These are phyloP conservation scores for Cladosporium velox DNA, from an alignment of 2,329 filamentous ascomycete genomes.

Conservation along the genomic window DNA sequence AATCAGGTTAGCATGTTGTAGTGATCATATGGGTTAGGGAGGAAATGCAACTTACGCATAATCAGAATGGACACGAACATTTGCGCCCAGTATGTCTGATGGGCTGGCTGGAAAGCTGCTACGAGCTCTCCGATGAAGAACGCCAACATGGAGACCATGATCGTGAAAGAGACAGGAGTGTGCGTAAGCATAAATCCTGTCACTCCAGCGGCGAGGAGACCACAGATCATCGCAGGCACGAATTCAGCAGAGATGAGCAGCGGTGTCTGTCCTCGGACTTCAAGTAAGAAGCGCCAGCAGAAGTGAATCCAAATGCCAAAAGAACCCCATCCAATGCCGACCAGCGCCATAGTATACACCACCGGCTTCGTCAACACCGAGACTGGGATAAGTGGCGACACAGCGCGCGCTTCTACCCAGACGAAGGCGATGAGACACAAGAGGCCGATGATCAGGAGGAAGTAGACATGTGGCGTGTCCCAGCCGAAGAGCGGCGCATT, in stretches of 20 bases:
- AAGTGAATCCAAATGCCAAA: conserved; percentile 41
- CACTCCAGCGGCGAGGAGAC: conserved; percentile 39
- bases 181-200: conserved; percentile 44
- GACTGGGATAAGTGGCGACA: conserved; percentile 32
- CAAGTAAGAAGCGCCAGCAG: conserved; percentile 38
- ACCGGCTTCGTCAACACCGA: conserved; percentile 31
- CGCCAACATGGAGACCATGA: conserved; percentile 42
- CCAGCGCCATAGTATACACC: conserved; percentile 32
- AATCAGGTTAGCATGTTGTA: conserved; percentile 16
- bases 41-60: conserved; percentile 33
- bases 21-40: accelerated
- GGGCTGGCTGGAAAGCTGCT: conserved; percentile 49
- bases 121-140: conserved; percentile 48
- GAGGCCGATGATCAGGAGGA: conserved; percentile 35
- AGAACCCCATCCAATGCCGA: conserved; percentile 36
- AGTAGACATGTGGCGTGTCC: conserved; percentile 33
- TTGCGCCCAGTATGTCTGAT: conserved; percentile 66
- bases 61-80: conserved; percentile 61
- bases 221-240: conserved; percentile 38
- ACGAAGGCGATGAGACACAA: conserved; percentile 34
- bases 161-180: conserved; percentile 41
- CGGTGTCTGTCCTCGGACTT: conserved; percentile 37
- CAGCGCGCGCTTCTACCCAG: conserved; percentile 33
- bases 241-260: conserved; percentile 39
- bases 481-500: conserved; percentile 38